A percentile compares a stretch with the other conserved stretches of the same genome.
Conservation (phyloP, 257 asterid species). For the Rauvolfia tetraphylla region DNA sequence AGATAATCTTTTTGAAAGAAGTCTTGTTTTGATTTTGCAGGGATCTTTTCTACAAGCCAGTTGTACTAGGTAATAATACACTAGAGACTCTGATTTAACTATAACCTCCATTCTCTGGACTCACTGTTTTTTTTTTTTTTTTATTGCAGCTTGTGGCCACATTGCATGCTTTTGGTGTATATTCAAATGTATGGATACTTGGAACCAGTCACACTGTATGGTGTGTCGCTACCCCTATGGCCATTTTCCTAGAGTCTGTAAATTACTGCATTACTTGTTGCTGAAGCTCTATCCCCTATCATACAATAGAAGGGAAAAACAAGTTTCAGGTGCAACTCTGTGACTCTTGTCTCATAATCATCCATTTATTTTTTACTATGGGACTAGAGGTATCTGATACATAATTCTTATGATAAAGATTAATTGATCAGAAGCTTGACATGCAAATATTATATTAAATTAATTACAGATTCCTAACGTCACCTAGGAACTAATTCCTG, state of each 20-base stretch:
- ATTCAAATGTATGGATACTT: slow-evolving; percentile 40
- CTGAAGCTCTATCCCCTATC: slow-evolving; percentile 48
- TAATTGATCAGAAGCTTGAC: not conserved
- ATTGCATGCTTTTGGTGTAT: slow-evolving; percentile 72
- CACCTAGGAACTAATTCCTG: not conserved
- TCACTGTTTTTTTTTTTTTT: not conserved
- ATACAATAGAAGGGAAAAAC: slow-evolving; percentile 44
- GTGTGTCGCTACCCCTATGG: slow-evolving; percentile 51
- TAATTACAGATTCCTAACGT: not conserved
- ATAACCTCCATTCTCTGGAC: not conserved
- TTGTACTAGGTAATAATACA: slow-evolving; percentile 46
- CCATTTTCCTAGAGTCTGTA: slow-evolving; percentile 59
- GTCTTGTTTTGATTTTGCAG: slow-evolving; percentile 32
- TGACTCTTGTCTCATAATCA: not conserved
- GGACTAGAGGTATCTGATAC: not conserved
- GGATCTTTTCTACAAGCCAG: slow-evolving; percentile 68
- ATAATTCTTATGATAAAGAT: not conserved
- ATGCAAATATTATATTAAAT: not conserved
- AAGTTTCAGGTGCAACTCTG: slow-evolving; percentile 45
- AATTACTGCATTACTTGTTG: slow-evolving; percentile 47
- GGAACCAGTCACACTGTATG: slow-evolving; percentile 46
- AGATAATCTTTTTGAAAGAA: not conserved
- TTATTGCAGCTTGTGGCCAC: slow-evolving; percentile 62
- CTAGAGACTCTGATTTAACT: not conserved
- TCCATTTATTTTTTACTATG: not conserved